Conservation (phyloP, 306 rosid genomes). For the Hippophae gyantsensis region DNA sequence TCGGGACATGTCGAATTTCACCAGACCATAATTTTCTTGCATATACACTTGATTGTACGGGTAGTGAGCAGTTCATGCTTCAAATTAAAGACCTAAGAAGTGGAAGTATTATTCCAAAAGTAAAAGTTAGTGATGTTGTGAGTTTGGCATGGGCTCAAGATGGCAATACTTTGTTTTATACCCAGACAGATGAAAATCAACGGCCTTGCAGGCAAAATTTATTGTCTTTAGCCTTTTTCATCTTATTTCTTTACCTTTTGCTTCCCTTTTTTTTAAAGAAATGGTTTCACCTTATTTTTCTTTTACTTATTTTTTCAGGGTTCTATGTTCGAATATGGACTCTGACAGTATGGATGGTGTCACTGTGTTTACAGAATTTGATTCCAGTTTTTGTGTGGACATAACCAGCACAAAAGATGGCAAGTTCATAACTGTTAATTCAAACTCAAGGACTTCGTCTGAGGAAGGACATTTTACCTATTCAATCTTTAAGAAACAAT, state of each 20-base stretch:
- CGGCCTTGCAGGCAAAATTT: slow-evolving; percentile 72
- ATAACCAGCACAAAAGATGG: slow-evolving; percentile 93
- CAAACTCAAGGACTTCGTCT: slow-evolving; percentile 98
- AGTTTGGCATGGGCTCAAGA: slow-evolving; percentile 88
- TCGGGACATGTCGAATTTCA: slow-evolving; percentile 80
- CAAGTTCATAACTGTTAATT: slow-evolving; percentile 92
- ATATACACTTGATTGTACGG: slow-evolving; percentile 64
- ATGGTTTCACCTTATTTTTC: slow-evolving; percentile 3
- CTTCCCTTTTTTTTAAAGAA: background rate
- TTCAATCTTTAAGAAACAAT: slow-evolving; percentile 17
- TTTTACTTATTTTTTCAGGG: slow-evolving; percentile 40
- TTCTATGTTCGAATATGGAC: slow-evolving; percentile 55
- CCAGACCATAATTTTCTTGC: slow-evolving; percentile 83
- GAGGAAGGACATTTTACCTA: slow-evolving; percentile 71
- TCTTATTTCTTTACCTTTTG: slow-evolving; percentile 2
- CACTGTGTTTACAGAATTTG: slow-evolving; percentile 54
- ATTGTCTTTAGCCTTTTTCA: too few relatives aligned
- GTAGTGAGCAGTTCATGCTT: slow-evolving; percentile 66
- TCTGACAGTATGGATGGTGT: slow-evolving; percentile 28
- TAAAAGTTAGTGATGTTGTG: slow-evolving; percentile 47
- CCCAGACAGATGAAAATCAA: slow-evolving; percentile 70
- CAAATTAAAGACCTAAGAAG: slow-evolving; percentile 70
- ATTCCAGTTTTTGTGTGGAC: slow-evolving; percentile 84
- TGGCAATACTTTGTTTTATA: slow-evolving; percentile 56
- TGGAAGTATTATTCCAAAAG: slow-evolving; percentile 43